A percentile compares a stretch with the other conserved stretches of the same genome.
phyloP scores from a whole-genome alignment of 106 monocot species.

The Dactylorhiza incarnata region DNA sequence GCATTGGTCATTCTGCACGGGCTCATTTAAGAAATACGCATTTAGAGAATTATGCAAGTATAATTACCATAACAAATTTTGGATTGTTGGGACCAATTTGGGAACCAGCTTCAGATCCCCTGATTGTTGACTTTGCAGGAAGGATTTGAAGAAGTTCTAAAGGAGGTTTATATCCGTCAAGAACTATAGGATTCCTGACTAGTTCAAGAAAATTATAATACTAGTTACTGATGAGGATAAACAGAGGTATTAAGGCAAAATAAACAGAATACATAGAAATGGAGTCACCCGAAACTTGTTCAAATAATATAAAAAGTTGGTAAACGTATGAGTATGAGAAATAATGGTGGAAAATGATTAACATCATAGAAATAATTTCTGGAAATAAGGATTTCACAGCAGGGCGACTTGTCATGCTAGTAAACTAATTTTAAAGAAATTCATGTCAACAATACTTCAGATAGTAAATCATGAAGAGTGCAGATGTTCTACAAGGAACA shows the following conservation, averaged over 20 bases:
- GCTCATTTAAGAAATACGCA: neutral
- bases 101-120: slow-evolving; percentile 64
- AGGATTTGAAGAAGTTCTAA: slow-evolving; percentile 85
- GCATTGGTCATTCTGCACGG: neutral
- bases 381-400: neutral
- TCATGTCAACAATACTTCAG: neutral
- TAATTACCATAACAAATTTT: slow-evolving; percentile 63
- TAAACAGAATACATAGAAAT: neutral
- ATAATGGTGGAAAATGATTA: neutral
- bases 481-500: neutral
- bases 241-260: neutral
- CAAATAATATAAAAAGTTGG: no score
- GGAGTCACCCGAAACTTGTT: neutral
- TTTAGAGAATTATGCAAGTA: neutral
- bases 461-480: neutral
- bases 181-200: slow-evolving; percentile 78
- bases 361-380: neutral
- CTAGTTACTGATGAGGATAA: neutral
- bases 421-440: neutral
- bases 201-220: slow-evolving; percentile 13
- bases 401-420: neutral
- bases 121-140: slow-evolving; percentile 74
- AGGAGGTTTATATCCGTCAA: slow-evolving; percentile 71
- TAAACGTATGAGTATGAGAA: neutral
- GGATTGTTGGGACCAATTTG: slow-evolving; percentile 95